Base-by-base conservation (phyloP, 305 asterid genomes). In the Ruellia speciosa region DNA sequence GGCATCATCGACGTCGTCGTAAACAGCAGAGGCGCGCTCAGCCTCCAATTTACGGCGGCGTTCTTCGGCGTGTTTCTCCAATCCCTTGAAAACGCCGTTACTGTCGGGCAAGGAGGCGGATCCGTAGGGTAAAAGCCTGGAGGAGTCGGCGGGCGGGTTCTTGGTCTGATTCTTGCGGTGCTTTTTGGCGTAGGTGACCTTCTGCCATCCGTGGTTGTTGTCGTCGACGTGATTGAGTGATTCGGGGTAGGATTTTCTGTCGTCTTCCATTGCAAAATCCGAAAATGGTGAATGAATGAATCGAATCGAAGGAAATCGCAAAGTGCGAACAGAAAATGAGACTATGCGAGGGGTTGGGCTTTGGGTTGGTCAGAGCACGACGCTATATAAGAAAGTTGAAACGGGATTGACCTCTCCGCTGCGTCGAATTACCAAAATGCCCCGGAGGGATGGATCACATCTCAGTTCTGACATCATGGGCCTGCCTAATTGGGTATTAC, bases 151-250 rank as follows among this genome's bases (percentile, higher is more conserved):
- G 34, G 59, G 18, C 14, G 71, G 16, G 41, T 69, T 71, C 24
- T 56, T 64, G 2, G 56, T 39, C 71, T 78, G 85, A 60, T 57
- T 70, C 37, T 79, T 83, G 9, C 82, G 70, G 64, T 74, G 81
- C 31, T 77, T 79, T 50, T 86, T 84, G 62, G 72, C 83, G 76
- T 84, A 84, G 14, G 88, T 69, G 20, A 86, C 95, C 70, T 81
- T 84, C 70, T 86, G 90, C 94, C 94, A 86, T 47, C 90, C 95
- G 43, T 86, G 94, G 72, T 34, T 65, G 70, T 33, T 63, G 70
- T 52, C 75, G 60, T 64, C 74, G 67, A 59, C 50, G 67, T 49
- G 72, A 69, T 60, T 49, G 59, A 24, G 64, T 16, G 64, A 20
- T 40, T 73, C 79, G 15, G 76, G 46, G 14, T 64, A 46, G 19